Evolutionary conservation across 768 basidiomycete species (phyloP).

Genomic region (Jaapia argillacea): DNA sequence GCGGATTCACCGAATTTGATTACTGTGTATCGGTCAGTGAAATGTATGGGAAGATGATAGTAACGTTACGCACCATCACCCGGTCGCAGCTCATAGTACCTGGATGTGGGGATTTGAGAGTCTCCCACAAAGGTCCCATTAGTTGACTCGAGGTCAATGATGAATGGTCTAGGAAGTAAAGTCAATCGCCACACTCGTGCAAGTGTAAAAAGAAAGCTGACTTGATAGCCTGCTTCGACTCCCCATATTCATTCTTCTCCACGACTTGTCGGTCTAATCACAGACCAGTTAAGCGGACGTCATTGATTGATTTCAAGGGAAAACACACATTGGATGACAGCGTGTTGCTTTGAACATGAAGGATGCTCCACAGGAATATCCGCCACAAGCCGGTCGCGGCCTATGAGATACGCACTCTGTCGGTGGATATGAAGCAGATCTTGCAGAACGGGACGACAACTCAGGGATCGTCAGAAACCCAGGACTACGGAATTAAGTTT

Average conservation of each 20-base stretch:
- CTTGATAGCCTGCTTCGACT: constrained; percentile 74
- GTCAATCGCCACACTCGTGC: neutral
- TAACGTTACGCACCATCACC: constrained; percentile 49
- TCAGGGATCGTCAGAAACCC: neutral
- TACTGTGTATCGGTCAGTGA: constrained; percentile 40
- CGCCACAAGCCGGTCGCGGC: constrained; percentile 78
- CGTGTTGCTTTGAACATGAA: constrained; percentile 97
- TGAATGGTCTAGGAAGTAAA: constrained; percentile 60
- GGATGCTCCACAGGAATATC: constrained; percentile 91
- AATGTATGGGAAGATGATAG: neutral
- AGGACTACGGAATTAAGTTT: neutral
- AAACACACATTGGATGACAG: constrained; percentile 81
- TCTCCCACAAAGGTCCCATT: constrained; percentile 93
- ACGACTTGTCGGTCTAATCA: constrained; percentile 66
- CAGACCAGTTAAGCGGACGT: too few relatives aligned
- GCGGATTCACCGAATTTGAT: constrained; percentile 79
- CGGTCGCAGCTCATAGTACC: constrained; percentile 77
- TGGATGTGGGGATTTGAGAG: constrained; percentile 69
- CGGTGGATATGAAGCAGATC: constrained; percentile 88
- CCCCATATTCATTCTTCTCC: constrained; percentile 84
- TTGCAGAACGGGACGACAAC: constrained; percentile 23
- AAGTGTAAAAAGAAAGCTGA: constrained; percentile 26
- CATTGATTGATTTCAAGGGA: too few relatives aligned
- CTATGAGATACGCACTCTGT: constrained; percentile 92
- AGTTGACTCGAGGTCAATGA: constrained; percentile 98